Percentiles rank a stretch among this genome's conserved stretches.
Evolutionary conservation across 139 green algal genomes (phyloP).

Genomic region (Gonium pectorale): DNA sequence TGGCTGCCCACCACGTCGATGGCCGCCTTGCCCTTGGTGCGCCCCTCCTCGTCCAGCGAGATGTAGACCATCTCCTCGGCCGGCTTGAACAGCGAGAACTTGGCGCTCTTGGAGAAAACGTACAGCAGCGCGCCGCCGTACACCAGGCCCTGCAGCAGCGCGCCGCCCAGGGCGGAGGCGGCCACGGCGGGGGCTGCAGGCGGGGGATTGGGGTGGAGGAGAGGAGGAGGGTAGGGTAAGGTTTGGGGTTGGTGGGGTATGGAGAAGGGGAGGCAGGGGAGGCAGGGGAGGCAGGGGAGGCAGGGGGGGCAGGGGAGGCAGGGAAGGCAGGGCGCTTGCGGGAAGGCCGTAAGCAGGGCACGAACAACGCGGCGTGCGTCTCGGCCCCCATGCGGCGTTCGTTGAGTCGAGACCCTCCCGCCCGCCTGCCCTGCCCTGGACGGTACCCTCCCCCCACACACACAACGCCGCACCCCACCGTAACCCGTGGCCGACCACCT

Average conservation of each 20-base stretch:
- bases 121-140: conserved; percentile 81
- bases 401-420: too few relatives aligned
- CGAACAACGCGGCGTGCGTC: too few relatives aligned
- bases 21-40: conserved; percentile 94
- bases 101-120: conserved; percentile 86
- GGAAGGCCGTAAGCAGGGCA: too few relatives aligned
- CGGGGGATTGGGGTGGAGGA: background rate
- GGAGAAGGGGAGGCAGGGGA: too few relatives aligned
- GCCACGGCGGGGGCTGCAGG: background rate
- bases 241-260: background rate
- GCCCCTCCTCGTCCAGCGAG: conserved; percentile 69
- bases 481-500: too few relatives aligned
- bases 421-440: too few relatives aligned
- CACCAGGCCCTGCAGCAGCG: conserved; percentile 70
- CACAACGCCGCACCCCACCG: too few relatives aligned
- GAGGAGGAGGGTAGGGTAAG: background rate
- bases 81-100: conserved; percentile 96
- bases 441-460: too few relatives aligned
- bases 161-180: conserved; percentile 3
- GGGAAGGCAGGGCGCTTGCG: too few relatives aligned
- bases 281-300: too few relatives aligned
- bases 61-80: conserved; percentile 95
- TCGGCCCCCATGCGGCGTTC: too few relatives aligned
- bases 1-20: conserved; percentile 73
- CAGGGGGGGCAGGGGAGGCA: too few relatives aligned